These are phyloP conservation scores for Cocos nucifera DNA, from an alignment of 176 grass and related monocot species.

Conservation along the genomic window DNA sequence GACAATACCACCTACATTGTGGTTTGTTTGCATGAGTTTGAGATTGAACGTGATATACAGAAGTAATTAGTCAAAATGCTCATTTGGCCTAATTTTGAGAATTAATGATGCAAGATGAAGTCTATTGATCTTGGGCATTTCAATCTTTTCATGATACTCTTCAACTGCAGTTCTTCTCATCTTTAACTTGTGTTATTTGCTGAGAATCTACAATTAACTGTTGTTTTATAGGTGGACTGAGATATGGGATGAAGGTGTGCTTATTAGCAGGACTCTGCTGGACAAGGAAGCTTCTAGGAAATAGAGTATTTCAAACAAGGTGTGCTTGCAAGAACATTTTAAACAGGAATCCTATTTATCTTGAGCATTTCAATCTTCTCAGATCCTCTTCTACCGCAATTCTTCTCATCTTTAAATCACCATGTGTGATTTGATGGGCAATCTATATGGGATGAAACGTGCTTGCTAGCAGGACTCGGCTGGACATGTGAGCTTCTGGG, in stretches of 20 bases:
- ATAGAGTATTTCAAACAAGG: background rate
- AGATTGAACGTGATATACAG: too few relatives aligned
- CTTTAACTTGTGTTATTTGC: background rate
- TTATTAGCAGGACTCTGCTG: slow-evolving; percentile 32
- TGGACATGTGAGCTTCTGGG: slow-evolving; percentile 30
- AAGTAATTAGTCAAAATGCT: too few relatives aligned
- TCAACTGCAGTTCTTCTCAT: background rate
- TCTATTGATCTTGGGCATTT: too few relatives aligned
- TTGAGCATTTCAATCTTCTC: too few relatives aligned
- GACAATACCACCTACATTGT: too few relatives aligned
- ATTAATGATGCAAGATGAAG: too few relatives aligned
- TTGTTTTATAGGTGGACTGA: slow-evolving; percentile 59
- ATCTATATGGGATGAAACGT: background rate
- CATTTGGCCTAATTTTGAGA: too few relatives aligned
- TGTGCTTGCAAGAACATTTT: too few relatives aligned
- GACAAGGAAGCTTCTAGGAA: slow-evolving; percentile 26
- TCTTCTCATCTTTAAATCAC: background rate
- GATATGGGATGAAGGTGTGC: slow-evolving; percentile 68
- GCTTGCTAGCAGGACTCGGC: slow-evolving; percentile 11
- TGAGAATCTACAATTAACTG: slow-evolving; percentile 1
- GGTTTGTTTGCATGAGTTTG: too few relatives aligned
- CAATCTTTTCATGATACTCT: too few relatives aligned
- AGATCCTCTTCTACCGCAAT: background rate
- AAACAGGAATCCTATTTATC: too few relatives aligned
- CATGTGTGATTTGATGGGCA: background rate